Percentiles rank a stretch among this genome's conserved stretches.
Evolutionary conservation across 139 green algal genomes (phyloP).

Genomic region (Chlamydomonas sp.): DNA sequence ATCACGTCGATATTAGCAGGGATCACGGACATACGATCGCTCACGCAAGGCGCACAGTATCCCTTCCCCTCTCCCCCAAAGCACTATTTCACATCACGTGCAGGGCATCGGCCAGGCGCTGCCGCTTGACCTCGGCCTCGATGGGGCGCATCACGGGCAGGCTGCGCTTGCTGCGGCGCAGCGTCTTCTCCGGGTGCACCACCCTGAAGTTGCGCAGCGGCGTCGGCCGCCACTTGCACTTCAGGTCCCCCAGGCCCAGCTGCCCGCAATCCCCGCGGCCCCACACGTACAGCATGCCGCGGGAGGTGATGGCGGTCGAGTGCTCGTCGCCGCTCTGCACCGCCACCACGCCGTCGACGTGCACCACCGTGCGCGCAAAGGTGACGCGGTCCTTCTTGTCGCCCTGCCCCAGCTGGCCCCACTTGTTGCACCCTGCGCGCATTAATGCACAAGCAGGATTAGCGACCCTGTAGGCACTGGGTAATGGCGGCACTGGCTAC

Average conservation of each 20-base stretch:
- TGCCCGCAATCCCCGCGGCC: constrained; percentile 82
- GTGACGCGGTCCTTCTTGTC: constrained; percentile 41
- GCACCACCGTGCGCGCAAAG: constrained; percentile 57
- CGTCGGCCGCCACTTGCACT: constrained; percentile 59
- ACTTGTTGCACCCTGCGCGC: constrained; percentile 70
- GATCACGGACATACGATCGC: no score
- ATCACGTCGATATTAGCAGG: no score
- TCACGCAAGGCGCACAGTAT: no score
- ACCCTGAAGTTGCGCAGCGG: constrained; percentile 64
- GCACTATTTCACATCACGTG: constrained; percentile 9
- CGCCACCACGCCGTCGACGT: constrained; percentile 51
- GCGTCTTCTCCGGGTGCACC: constrained; percentile 79
- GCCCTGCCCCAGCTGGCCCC: constrained; percentile 82
- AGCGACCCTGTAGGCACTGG: neutral
- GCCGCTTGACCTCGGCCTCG: constrained; percentile 27
- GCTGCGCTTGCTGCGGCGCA: constrained; percentile 72
- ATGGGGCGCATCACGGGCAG: constrained; percentile 45
- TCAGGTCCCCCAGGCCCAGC: constrained; percentile 77
- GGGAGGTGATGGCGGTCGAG: constrained; percentile 64
- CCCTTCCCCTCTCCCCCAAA: neutral
- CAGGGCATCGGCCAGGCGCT: constrained; percentile 24
- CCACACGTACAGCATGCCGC: constrained; percentile 79
- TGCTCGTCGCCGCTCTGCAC: constrained; percentile 77
- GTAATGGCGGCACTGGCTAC: neutral
- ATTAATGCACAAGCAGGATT: neutral